Percentiles rank a stretch among this genome's conserved stretches.
phyloP scores from a whole-genome alignment of 305 asterid genomes.

The Fraxinus latifolia region DNA sequence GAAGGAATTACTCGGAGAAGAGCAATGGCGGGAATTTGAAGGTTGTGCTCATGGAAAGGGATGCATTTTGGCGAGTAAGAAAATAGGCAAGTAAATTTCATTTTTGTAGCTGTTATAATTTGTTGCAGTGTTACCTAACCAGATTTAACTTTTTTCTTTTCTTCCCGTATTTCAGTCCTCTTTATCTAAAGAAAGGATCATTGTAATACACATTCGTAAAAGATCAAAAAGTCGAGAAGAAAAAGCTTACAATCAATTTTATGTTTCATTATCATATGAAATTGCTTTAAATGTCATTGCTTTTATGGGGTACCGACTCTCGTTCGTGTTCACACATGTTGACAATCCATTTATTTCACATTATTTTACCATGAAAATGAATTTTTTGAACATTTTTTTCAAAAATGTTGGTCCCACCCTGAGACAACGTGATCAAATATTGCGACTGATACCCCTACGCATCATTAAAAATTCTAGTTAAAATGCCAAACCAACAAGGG shows the following conservation, averaged over 20 bases:
- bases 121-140: not conserved
- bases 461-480: too few relatives aligned
- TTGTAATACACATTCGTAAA: not conserved
- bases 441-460: too few relatives aligned
- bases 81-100: not conserved
- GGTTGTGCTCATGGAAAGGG: not conserved
- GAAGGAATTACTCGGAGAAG: not conserved
- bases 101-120: not conserved
- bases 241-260: not conserved
- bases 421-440: too few relatives aligned
- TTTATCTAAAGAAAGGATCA: not conserved
- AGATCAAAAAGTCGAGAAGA: not conserved
- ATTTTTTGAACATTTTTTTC: too few relatives aligned
- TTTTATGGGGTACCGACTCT: not conserved
- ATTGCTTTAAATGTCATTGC: not conserved
- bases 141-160: not conserved
- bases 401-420: too few relatives aligned
- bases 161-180: not conserved
- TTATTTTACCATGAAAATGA: too few relatives aligned
- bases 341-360: too few relatives aligned
- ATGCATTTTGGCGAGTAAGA: not conserved
- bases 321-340: not conserved
- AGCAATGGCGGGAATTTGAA: not conserved
- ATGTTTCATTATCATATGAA: not conserved
- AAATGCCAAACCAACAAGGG: too few relatives aligned